Conservation (phyloP, 2,329 filamentous ascomycete species). For the Pseudomassariella vexata region DNA sequence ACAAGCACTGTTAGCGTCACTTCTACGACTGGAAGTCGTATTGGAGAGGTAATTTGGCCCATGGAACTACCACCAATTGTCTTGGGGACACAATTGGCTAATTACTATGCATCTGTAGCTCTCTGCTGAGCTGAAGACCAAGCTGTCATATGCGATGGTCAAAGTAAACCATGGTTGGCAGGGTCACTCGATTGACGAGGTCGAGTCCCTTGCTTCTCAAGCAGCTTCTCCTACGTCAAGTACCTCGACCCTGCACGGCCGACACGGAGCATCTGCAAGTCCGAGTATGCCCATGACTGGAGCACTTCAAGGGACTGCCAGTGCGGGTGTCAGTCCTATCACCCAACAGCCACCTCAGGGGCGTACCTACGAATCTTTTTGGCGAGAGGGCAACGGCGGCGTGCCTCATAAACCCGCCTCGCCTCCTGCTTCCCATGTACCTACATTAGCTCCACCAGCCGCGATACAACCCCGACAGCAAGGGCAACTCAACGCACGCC, state of each 20-base stretch:
- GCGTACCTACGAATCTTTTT: constrained; percentile 37
- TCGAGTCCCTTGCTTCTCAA: constrained; percentile 69
- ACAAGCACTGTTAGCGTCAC: constrained; percentile 60
- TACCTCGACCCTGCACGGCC: constrained; percentile 47
- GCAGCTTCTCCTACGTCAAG: constrained; percentile 58
- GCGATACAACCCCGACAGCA: constrained; percentile 44
- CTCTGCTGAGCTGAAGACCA: constrained; percentile 63
- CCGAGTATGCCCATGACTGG: constrained; percentile 37
- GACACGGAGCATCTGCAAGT: constrained; percentile 48
- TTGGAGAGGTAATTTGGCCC: constrained; percentile 64
- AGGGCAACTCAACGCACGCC: constrained; percentile 35
- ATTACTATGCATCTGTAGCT: constrained; percentile 19
- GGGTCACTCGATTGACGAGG: constrained; percentile 67
- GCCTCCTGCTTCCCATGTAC: constrained; percentile 25
- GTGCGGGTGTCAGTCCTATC: constrained; percentile 22
- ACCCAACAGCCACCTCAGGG: constrained; percentile 15
- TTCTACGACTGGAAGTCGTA: constrained; percentile 60
- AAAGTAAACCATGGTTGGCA: constrained; percentile 92
- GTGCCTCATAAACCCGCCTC: constrained; percentile 32
- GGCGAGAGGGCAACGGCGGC: constrained; percentile 34
- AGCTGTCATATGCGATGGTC: constrained; percentile 87
- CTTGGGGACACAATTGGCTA: constrained; percentile 9
- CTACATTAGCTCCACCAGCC: constrained; percentile 46
- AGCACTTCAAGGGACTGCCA: constrained; percentile 26
- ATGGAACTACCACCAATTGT: constrained; percentile 7